phyloP scores from a whole-genome alignment of 225 moss, liverwort and hornwort genomes.

The Pseudoscleropodium purum region DNA sequence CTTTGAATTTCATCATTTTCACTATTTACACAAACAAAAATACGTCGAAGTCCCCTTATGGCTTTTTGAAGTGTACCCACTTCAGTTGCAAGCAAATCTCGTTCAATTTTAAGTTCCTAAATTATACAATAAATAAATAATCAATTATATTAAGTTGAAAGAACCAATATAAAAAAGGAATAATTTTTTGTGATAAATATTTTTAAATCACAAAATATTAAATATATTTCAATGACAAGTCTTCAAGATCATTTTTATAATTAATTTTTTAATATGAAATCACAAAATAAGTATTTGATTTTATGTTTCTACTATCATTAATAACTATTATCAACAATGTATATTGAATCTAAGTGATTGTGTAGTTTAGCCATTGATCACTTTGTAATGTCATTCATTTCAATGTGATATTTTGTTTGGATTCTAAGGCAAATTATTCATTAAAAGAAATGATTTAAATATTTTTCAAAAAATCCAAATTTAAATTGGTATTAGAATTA shows the following conservation, averaged over 20 bases:
- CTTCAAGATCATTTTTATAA: no score
- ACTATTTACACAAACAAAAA: not conserved
- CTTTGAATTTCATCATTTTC: conserved; percentile 22
- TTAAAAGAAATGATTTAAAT: no score
- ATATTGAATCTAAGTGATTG: no score
- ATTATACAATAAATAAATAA: not conserved
- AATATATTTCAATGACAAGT: no score
- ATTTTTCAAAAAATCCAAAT: rapidly evolving
- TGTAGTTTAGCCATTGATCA: rapidly evolving
- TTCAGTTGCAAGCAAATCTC: conserved; percentile 23
- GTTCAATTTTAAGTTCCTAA: conserved; percentile 34
- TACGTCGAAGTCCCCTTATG: not conserved
- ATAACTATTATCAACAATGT: not conserved
- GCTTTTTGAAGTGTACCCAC: conserved; percentile 17
- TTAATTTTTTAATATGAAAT: no score
- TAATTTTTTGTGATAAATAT: not conserved
- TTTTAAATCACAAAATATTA: no score
- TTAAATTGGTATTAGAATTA: not conserved
- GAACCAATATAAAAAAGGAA: no score
- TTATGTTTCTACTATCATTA: no score
- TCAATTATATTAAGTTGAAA: no score
- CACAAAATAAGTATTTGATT: not conserved
- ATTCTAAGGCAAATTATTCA: not conserved
- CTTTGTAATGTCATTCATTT: not conserved
- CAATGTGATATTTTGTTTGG: not conserved